Percentiles rank a stretch among this genome's conserved stretches.
phyloP scores from a whole-genome alignment of 2,329 filamentous ascomycete genomes.

The Zymoseptoria crescenta region DNA sequence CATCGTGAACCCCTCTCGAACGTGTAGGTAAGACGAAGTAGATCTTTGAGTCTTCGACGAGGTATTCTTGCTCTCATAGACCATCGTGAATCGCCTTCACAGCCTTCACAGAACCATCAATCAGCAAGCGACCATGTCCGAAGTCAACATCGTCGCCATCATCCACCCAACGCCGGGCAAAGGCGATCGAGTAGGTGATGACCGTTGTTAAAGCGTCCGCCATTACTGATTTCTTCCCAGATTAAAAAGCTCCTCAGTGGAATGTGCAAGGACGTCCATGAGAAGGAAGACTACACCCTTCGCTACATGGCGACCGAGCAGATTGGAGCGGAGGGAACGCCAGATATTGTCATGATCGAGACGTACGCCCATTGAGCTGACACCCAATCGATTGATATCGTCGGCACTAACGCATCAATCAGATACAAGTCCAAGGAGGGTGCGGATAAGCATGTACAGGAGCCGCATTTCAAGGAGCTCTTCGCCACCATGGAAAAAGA shows the following conservation, averaged over 20 bases:
- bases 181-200: constrained; percentile 5
- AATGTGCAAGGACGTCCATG: constrained; percentile 12
- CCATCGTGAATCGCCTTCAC: too few species aligned
- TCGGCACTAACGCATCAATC: neutral
- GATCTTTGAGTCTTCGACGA: neutral
- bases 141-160: constrained; percentile 15
- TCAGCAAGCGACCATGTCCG: constrained; percentile 1
- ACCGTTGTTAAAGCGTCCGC: neutral
- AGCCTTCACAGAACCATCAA: too few species aligned
- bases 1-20: neutral
- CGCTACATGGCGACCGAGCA: constrained; percentile 19
- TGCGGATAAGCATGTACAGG: constrained; percentile 15
- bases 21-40: neutral
- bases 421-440: constrained; percentile 15
- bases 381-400: neutral
- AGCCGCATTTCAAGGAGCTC: constrained; percentile 14
- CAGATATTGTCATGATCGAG: constrained; percentile 17
- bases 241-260: constrained; percentile 12
- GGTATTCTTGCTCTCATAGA: neutral
- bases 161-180: constrained; percentile 13
- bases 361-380: constrained; percentile 9
- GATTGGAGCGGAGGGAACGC: constrained; percentile 14
- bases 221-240: neutral
- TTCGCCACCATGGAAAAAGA: constrained; percentile 14
- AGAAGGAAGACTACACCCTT: constrained; percentile 17